Conservation (phyloP, 345 rosid species). For the Aquilaria malaccensis region DNA sequence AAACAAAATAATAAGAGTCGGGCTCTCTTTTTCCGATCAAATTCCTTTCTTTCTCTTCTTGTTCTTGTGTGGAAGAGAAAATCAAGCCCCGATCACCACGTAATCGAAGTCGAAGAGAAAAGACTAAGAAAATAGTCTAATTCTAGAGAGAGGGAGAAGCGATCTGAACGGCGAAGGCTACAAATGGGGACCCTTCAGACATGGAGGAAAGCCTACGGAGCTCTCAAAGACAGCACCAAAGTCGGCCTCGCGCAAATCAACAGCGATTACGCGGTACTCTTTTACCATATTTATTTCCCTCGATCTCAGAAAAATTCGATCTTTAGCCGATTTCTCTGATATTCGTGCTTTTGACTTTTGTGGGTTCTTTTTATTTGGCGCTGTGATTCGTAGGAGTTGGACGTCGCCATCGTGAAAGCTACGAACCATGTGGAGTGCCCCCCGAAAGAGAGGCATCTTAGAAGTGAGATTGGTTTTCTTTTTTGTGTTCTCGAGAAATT, state of each 20-base stretch:
- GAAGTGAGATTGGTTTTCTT: constrained; percentile 29
- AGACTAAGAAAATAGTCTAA: not conserved
- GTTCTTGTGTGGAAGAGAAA: no score
- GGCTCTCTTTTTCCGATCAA: no score
- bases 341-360: not conserved
- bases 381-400: constrained; percentile 51
- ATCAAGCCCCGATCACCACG: no score
- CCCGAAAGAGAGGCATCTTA: constrained; percentile 78
- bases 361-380: not conserved
- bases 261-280: constrained; percentile 70
- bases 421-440: constrained; percentile 89
- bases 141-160: constrained; percentile 2
- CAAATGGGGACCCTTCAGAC: constrained; percentile 76
- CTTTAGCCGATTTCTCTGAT: constrained; percentile 13
- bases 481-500: not conserved
- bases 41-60: no score
- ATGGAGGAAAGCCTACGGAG: constrained; percentile 85
- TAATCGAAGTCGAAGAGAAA: no score
- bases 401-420: constrained; percentile 87
- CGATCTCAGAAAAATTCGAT: no score
- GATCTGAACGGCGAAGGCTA: constrained; percentile 16
- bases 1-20: no score
- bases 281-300: constrained; percentile 1
- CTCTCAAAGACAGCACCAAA: constrained; percentile 85
- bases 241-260: constrained; percentile 93